A percentile compares a stretch with the other conserved stretches of the same genome.
These are phyloP conservation scores for Tolypocladium ovalisporum DNA, from an alignment of 2,329 filamentous ascomycete genomes.

Conservation along the genomic window DNA sequence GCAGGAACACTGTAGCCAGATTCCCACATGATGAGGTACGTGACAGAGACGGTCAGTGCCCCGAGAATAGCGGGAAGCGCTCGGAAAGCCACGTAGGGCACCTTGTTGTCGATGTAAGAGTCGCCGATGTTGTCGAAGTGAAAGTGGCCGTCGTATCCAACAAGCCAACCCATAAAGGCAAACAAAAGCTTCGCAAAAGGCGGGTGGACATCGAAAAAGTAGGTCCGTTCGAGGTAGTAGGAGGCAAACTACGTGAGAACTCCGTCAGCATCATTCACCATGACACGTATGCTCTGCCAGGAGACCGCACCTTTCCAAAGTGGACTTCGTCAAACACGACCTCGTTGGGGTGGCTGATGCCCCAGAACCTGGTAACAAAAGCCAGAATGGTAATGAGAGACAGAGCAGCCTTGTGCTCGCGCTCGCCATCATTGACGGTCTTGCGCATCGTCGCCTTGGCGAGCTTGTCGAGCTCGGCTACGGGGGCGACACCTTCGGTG, in stretches of 20 bases:
- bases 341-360: constrained; percentile 88
- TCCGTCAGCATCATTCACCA: neutral
- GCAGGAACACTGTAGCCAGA: constrained; percentile 94
- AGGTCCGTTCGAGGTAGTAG: constrained; percentile 87
- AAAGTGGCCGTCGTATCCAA: constrained; percentile 94
- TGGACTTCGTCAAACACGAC: constrained; percentile 99
- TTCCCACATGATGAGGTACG: constrained; percentile 99
- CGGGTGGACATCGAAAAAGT: constrained; percentile 99
- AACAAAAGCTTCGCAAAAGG: constrained; percentile 98
- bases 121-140: constrained; percentile 99
- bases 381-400: constrained; percentile 68
- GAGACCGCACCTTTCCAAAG: constrained; percentile 79
- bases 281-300: neutral
- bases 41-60: constrained; percentile 83
- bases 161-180: constrained; percentile 91
- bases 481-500: constrained; percentile 19
- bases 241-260: constrained; percentile 49
- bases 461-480: constrained; percentile 40
- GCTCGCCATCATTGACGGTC: constrained; percentile 45
- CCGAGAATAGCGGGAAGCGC: constrained; percentile 87
- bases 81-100: constrained; percentile 93
- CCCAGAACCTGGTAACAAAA: constrained; percentile 90
- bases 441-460: constrained; percentile 24
- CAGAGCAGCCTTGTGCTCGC: constrained; percentile 75
- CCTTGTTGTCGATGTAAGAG: constrained; percentile 93